A percentile compares a stretch with the other conserved stretches of the same genome.
Evolutionary conservation across 2,329 filamentous ascomycete species (phyloP).

Genomic region (Colletotrichum sp.): DNA sequence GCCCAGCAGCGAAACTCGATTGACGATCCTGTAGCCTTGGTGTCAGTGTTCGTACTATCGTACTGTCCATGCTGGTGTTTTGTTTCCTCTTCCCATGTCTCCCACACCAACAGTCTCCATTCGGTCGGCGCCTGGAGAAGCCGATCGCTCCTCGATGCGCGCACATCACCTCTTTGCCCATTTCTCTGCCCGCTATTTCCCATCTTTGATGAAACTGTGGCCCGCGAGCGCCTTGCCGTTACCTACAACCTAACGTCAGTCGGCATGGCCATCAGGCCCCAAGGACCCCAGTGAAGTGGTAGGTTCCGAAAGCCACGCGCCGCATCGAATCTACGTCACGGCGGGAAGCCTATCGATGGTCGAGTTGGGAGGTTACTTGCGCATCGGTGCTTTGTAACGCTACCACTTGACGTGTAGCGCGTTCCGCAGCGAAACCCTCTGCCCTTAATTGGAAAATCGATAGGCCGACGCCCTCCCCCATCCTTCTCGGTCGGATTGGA

Average conservation of each 20-base stretch:
- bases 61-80: not conserved
- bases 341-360: not conserved
- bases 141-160: not conserved
- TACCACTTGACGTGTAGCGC: not conserved
- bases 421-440: constrained; percentile 6
- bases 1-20: not conserved
- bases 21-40: not conserved
- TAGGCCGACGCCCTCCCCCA: constrained; percentile 3
- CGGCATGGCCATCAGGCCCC: not conserved
- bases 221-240: not conserved
- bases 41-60: too few relatives aligned
- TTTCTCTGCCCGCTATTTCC: not conserved
- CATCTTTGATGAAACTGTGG: constrained; percentile 3
- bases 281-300: not conserved
- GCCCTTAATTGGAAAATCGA: not conserved
- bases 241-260: not conserved
- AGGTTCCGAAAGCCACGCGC: constrained; percentile 5
- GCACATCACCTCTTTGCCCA: not conserved
- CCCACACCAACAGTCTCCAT: constrained; percentile 8
- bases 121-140: not conserved
- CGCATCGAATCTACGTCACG: constrained; percentile 11
- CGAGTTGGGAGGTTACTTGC: not conserved
- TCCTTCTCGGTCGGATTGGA: not conserved
- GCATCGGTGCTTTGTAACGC: constrained; percentile 5
- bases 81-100: constrained; percentile 11